A percentile compares a stretch with the other conserved stretches of the same genome.
These are phyloP conservation scores for Fraxinus angustifolia DNA, from an alignment of 305 asterid species.

Conservation along the genomic window DNA sequence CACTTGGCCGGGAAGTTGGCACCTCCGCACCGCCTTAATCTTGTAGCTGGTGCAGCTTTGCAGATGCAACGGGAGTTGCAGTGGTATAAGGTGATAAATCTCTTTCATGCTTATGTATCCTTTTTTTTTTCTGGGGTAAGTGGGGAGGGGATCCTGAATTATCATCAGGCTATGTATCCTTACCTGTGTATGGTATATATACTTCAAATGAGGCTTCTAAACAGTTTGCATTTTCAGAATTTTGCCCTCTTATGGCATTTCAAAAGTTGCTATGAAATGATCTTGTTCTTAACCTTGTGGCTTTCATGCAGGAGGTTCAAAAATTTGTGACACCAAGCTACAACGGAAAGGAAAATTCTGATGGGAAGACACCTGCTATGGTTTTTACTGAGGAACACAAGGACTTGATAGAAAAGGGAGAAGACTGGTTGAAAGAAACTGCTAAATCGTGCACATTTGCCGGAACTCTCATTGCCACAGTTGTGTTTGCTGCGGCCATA, in stretches of 20 bases:
- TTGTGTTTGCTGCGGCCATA: conserved; percentile 28
- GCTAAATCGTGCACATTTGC: conserved; percentile 28
- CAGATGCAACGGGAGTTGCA: conserved; percentile 47
- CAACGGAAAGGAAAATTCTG: conserved; percentile 17
- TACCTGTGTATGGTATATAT: not conserved
- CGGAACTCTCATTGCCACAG: conserved; percentile 31
- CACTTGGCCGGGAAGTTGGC: conserved; percentile 47
- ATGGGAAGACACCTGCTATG: conserved; percentile 22
- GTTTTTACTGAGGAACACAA: conserved; percentile 25
- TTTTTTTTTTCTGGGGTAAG: not conserved
- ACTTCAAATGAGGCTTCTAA: not conserved
- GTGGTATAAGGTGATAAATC: conserved; percentile 40
- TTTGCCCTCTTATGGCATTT: not conserved
- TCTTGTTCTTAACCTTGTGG: not conserved
- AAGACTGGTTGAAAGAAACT: conserved; percentile 29
- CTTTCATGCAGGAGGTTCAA: conserved; percentile 22
- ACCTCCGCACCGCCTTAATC: conserved; percentile 36
- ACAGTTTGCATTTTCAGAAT: not conserved
- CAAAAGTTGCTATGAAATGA: not conserved
- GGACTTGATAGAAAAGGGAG: conserved; percentile 19
- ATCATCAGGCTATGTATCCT: not conserved
- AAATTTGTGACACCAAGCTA: conserved; percentile 20
- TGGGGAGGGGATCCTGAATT: not conserved
- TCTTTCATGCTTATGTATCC: not conserved
- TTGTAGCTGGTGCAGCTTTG: conserved; percentile 38